Base-by-base conservation (phyloP, 139 green algal species). In the Micractinium conductrix region DNA sequence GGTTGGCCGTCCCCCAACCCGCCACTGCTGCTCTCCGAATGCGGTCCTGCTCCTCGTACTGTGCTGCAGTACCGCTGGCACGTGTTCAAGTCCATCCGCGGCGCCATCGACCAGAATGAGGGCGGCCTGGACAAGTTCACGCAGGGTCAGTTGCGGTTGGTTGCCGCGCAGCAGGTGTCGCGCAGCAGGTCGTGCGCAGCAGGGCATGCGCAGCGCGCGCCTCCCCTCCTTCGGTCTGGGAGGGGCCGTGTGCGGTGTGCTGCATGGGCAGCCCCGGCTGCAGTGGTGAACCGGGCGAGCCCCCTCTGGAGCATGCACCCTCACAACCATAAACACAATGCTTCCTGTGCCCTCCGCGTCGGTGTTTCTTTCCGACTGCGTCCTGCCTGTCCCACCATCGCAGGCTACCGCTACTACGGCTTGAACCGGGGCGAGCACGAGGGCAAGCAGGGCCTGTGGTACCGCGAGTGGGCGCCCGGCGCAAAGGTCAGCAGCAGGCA, bases 61-160 rank as follows among this genome's bases (percentile, higher is more conserved):
- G 33, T 28, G n/a, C 44, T 81, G 80, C 93, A 95, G 91, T 97
- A 97, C 86, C 95, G 95, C 58, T 98, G 94, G 94, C 92, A 95
- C 82, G 84, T 94, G 53, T 96, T 96, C 90, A 91, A 91, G 38
- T 90, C 90, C 75, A 95, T 98, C 72, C 88, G 94, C 33, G 38
- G 88, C 4, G 88, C 90, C 45, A 98, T 98, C 63, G 93, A 98
- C 40, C 50, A 91, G 22, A 96, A 96, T 62, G 96, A 98, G 91
- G 94, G 95, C 65, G 95, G 96, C 40, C 78, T 98, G 76, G 94
- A 97, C 22, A 94, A 94, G 82, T 98, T 98, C 89, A 91, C 92
- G 3, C 87, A 95, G 81, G 94, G 94, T 96, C 70, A 78, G 42
- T 69, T n/a, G n/a, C n/a, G n/a, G n/a, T n/a, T n/a, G n/a, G n/a